Percentiles rank a stretch among this genome's conserved stretches.
These are phyloP conservation scores for Hypoxylon sp. DNA, from an alignment of 2,329 filamentous ascomycete species.

Conservation along the genomic window DNA sequence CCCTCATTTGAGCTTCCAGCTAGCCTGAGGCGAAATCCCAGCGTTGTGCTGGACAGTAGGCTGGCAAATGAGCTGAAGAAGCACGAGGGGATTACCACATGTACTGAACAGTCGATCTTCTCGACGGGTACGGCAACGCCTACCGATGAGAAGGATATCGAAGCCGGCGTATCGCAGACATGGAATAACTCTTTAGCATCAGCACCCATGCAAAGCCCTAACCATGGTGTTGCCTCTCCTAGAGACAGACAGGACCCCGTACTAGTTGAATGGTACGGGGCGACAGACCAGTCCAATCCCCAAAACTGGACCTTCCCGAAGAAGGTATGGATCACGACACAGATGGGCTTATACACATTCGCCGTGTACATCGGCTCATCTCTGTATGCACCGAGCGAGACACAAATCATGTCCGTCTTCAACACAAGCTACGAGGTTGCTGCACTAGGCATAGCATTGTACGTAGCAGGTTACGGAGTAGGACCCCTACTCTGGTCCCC, in stretches of 20 bases:
- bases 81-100: conserved; percentile 2
- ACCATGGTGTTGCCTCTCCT: not conserved
- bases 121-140: conserved; percentile 22
- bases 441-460: conserved; percentile 65
- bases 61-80: conserved; percentile 23
- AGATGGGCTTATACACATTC: conserved; percentile 65
- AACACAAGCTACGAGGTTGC: conserved; percentile 62
- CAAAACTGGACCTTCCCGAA: conserved; percentile 62
- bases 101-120: conserved; percentile 27
- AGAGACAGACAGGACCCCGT: conserved; percentile 6
- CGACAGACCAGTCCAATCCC: conserved; percentile 58
- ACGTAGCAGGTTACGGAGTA: conserved; percentile 65
- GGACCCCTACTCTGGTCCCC: conserved; percentile 63
- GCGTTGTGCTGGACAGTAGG: conserved; percentile 20
- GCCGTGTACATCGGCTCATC: conserved; percentile 67
- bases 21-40: conserved; percentile 3
- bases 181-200: conserved; percentile 16
- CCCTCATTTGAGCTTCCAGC: conserved; percentile 35
- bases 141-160: conserved; percentile 36
- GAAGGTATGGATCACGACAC: conserved; percentile 61
- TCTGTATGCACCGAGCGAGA: conserved; percentile 65
- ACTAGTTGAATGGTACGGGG: conserved; percentile 46
- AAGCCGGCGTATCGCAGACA: conserved; percentile 24
- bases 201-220: not conserved
- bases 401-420: conserved; percentile 60